A percentile compares a stretch with the other conserved stretches of the same genome.
phyloP scores from a whole-genome alignment of 2,329 filamentous ascomycete species.

The Beauveria sp. region DNA sequence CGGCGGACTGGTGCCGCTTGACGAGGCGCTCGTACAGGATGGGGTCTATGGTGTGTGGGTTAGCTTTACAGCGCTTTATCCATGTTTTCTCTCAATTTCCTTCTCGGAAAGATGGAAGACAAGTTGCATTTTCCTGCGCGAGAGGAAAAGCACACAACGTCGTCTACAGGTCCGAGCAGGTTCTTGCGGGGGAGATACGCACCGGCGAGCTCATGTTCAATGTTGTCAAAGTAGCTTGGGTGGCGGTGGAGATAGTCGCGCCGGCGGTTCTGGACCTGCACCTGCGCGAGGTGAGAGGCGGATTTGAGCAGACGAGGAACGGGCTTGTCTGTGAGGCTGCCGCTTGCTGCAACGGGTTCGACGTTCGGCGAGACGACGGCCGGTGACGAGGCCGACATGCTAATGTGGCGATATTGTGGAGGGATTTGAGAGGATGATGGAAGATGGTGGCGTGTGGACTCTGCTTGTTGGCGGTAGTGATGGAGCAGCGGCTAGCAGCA shows the following conservation, averaged over 20 bases:
- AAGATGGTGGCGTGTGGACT: neutral
- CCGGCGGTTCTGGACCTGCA: slow-evolving; percentile 65
- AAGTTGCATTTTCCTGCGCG: no score
- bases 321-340: slow-evolving; percentile 25
- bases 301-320: slow-evolving; percentile 38
- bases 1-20: slow-evolving; percentile 64
- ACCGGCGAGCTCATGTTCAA: slow-evolving; percentile 51
- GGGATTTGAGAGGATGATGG: neutral
- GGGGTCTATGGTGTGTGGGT: slow-evolving; percentile 46
- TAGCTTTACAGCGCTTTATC: neutral
- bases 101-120: neutral
- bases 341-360: neutral
- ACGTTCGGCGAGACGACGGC: neutral
- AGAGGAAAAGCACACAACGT: neutral
- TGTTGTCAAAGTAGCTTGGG: slow-evolving; percentile 58
- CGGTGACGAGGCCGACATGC: neutral
- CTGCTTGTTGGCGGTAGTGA: neutral
- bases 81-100: neutral
- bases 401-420: no score
- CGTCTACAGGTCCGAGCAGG: neutral
- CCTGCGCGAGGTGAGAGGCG: slow-evolving; percentile 33
- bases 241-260: slow-evolving; percentile 68
- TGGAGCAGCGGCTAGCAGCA: neutral
- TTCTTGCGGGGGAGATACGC: slow-evolving; percentile 9
- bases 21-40: slow-evolving; percentile 76